Evolutionary conservation across 495 filamentous ascomycete genomes (phyloP).

Genomic region (Penicillium macrosclerotiorum): DNA sequence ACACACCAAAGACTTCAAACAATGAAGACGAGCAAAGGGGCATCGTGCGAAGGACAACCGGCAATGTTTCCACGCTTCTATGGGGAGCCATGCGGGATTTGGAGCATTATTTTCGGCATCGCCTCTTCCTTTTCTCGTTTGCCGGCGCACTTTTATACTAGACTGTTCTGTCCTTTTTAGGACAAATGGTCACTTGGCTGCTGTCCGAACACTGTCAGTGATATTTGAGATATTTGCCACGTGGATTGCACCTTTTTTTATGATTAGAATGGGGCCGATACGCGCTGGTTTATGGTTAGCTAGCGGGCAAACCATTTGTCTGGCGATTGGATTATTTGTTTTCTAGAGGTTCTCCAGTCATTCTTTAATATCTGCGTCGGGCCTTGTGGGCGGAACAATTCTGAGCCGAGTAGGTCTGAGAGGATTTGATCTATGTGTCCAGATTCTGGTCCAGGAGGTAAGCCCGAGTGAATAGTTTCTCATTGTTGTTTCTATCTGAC

Average conservation of each 20-base stretch:
- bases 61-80: no score
- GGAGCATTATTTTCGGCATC: slow-evolving; percentile 27
- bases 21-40: no score
- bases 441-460: slow-evolving; percentile 57
- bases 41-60: no score
- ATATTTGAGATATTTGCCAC: slow-evolving; percentile 50
- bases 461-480: not conserved
- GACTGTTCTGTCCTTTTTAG: slow-evolving; percentile 41
- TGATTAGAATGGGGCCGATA: slow-evolving; percentile 44
- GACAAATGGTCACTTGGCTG: slow-evolving; percentile 44
- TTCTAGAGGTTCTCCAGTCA: slow-evolving; percentile 24
- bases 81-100: slow-evolving; percentile 4
- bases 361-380: slow-evolving; percentile 34
- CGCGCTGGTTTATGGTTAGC: slow-evolving; percentile 54
- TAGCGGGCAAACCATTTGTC: slow-evolving; percentile 48
- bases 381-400: slow-evolving; percentile 40
- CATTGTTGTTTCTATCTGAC: not conserved
- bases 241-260: slow-evolving; percentile 46
- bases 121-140: slow-evolving; percentile 36
- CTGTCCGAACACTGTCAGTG: slow-evolving; percentile 33
- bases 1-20: no score
- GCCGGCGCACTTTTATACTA: slow-evolving; percentile 38
- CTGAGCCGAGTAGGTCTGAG: slow-evolving; percentile 55
- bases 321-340: slow-evolving; percentile 16
- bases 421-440: slow-evolving; percentile 55